Evolutionary conservation across 345 rosid species (phyloP), one percentile per base, ranked within the genome.

Genomic region (Mallotus nudiflorus): DNA sequence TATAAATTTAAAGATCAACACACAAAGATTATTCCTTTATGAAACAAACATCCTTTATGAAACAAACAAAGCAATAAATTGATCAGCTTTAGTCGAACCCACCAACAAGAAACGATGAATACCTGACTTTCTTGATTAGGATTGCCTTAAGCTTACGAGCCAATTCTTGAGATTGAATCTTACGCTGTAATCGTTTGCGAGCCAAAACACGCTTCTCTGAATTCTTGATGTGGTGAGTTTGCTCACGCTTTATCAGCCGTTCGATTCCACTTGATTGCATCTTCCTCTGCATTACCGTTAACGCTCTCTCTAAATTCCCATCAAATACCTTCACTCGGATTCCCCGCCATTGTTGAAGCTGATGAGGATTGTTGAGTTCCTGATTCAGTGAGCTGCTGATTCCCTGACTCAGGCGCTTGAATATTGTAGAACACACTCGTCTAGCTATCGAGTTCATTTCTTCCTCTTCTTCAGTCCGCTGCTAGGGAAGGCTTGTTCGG

Each of bases 161-260:
- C 24, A 87, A 79, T 39, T 88, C 91, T 82, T 89, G 83, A 16
- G 96, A 85, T 67, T 77, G 87, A 74, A 94, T 71, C 82, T 71
- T 88, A 3, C 84, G 86, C 75, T 89, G 81, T 18, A 91, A 87
- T 63, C 48, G 78, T 84, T 94, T 91, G 56, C 91, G 89, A 5
- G 98, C 97, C 58, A 94, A 65, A 55, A 94, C 86, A 35, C 95
- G 88, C 84, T 88, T 91, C 91, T 94, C 97, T 37, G 98, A 94
- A 73, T 94, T 90, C 88, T 90, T 94, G 59, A 90, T 44, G 78
- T 91, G 98, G 59, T 75, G 87, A 27, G 78, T 84, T 85, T 84
- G 88, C 53, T 79, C 71, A 5, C 74, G 74, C 85, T 88, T 94
- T 40, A 94, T 90, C 72, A 91, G 71, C 77, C 98, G 78, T 70